A percentile compares a stretch with the other conserved stretches of the same genome.
phyloP scores from a whole-genome alignment of 257 asterid species.

The Fraxinus excelsior region DNA sequence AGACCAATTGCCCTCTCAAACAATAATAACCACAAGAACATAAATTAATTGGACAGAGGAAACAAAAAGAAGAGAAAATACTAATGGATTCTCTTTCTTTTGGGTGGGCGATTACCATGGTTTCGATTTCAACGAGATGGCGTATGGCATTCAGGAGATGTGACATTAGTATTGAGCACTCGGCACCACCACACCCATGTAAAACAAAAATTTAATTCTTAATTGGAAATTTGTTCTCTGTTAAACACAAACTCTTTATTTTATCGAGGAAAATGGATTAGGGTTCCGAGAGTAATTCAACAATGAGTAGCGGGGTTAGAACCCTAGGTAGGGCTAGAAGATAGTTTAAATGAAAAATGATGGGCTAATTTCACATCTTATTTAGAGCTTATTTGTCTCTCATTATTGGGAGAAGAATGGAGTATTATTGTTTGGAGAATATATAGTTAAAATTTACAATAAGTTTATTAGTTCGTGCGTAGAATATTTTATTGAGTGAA shows the following conservation, averaged over 20 bases:
- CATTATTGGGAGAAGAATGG: too few relatives aligned
- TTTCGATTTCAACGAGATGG: conserved; percentile 42
- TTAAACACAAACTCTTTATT: background rate
- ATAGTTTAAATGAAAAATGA: too few relatives aligned
- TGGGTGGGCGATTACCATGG: conserved; percentile 37
- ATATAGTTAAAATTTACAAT: too few relatives aligned
- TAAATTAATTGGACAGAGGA: background rate
- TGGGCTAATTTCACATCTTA: too few relatives aligned
- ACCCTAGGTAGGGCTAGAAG: too few relatives aligned
- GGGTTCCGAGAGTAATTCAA: background rate
- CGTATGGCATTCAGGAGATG: conserved; percentile 36
- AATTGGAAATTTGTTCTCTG: background rate
- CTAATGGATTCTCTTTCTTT: too few relatives aligned
- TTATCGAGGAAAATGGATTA: background rate
- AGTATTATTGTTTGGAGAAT: too few relatives aligned
- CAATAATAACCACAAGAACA: background rate
- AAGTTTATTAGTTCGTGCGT: too few relatives aligned
- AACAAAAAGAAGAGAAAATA: background rate
- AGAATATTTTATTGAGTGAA: too few relatives aligned
- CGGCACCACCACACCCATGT: background rate
- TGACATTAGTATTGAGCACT: conserved; percentile 19
- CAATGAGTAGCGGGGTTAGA: too few relatives aligned
- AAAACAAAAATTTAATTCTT: background rate
- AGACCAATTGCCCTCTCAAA: background rate
- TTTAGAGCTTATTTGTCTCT: too few relatives aligned